These are phyloP conservation scores for Elaphomyces granulatus DNA, from an alignment of 495 filamentous ascomycete genomes.

Conservation along the genomic window DNA sequence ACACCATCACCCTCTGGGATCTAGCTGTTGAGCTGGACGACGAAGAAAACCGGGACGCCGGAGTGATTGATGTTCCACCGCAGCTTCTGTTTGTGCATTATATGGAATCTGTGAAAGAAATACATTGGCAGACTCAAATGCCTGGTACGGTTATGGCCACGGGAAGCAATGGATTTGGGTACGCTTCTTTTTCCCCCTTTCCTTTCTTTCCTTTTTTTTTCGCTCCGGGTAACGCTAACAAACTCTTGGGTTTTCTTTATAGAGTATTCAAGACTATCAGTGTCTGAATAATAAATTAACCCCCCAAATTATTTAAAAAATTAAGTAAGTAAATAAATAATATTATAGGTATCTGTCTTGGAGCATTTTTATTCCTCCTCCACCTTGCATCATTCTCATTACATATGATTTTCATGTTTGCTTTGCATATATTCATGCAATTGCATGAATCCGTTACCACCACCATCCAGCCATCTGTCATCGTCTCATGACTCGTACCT, in stretches of 20 bases:
- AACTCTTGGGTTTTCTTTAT: neutral
- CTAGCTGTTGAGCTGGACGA: constrained; percentile 91
- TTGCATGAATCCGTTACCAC: no score
- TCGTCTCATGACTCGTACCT: no score
- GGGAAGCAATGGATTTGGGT: constrained; percentile 72
- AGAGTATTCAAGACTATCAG: constrained; percentile 58
- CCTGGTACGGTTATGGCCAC: constrained; percentile 84
- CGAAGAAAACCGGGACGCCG: constrained; percentile 84
- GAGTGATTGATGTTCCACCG: constrained; percentile 77
- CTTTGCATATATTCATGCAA: no score
- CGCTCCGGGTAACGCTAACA: constrained; percentile 4
- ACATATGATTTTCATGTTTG: no score
- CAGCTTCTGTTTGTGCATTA: constrained; percentile 95
- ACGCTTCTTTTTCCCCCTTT: constrained; percentile 11
- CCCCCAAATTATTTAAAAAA: no score
- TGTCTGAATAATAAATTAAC: no score
- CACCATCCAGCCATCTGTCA: no score
- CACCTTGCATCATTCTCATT: no score
- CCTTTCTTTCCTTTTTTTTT: neutral
- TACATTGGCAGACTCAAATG: constrained; percentile 95
- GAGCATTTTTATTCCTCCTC: no score
- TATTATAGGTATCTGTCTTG: no score
- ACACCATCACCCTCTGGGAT: constrained; percentile 94
- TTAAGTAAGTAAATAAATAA: no score
- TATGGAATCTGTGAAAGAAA: constrained; percentile 83